These are phyloP conservation scores for Candida sanyaensis DNA, from an alignment of 1,139 yeast species.

Conservation along the genomic window DNA sequence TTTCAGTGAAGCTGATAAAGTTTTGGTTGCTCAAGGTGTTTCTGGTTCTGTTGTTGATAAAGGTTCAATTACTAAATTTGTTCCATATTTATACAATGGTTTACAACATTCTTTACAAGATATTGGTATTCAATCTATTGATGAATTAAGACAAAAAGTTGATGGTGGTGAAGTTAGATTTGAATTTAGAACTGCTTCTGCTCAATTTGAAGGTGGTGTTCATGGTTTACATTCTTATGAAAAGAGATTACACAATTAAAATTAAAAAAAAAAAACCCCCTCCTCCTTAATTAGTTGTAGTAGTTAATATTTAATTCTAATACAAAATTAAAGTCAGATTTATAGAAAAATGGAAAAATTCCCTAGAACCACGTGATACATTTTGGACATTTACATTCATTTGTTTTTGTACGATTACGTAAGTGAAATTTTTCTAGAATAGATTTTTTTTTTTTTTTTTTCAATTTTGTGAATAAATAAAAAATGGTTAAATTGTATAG, in stretches of 20 bases:
- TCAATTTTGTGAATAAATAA: too few relatives aligned
- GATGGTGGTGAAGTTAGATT: conserved; percentile 77
- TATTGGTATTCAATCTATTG: conserved; percentile 78
- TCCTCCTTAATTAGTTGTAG: too few relatives aligned
- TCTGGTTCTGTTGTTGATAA: conserved; percentile 96
- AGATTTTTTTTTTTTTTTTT: too few relatives aligned
- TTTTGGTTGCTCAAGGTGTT: conserved; percentile 98
- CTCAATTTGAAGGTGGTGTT: conserved; percentile 98
- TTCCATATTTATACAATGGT: conserved; percentile 94
- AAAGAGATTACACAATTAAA: conserved; percentile 83
- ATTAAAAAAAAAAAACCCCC: too few relatives aligned
- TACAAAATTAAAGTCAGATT: too few relatives aligned
- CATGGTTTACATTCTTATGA: conserved; percentile 96
- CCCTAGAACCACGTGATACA: too few relatives aligned
- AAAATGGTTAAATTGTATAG: too few relatives aligned
- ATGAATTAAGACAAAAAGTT: conserved; percentile 65
- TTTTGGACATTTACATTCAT: too few relatives aligned
- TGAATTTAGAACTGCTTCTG: conserved; percentile 97
- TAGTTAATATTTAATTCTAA: too few relatives aligned
- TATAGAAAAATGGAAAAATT: too few relatives aligned
- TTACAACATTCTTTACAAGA: conserved; percentile 99
- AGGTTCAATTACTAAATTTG: conserved; percentile 90
- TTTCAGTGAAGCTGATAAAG: conserved; percentile 94
- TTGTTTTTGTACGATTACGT: too few relatives aligned
- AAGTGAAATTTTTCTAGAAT: too few relatives aligned